Conservation (phyloP, 208 protist species). For the Acanthamoeba castellanii region DNA sequence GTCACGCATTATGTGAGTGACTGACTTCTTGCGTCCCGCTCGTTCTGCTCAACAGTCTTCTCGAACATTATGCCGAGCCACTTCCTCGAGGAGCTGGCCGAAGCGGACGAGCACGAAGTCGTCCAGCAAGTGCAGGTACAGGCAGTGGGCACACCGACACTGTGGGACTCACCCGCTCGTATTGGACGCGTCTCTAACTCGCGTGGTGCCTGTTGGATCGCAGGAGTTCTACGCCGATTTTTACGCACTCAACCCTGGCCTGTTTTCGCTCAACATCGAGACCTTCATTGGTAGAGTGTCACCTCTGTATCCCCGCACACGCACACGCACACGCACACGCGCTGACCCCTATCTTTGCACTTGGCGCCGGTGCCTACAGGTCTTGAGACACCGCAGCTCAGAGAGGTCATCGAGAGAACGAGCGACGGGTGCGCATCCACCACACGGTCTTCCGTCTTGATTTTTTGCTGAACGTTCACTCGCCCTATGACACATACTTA, state of each 20-base stretch:
- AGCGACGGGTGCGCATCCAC: background rate
- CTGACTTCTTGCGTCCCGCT: background rate
- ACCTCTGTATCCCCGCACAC: background rate
- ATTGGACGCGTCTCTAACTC: slow-evolving; percentile 39
- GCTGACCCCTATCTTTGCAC: no score
- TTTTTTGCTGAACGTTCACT: background rate
- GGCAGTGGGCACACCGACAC: background rate
- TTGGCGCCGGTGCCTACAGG: background rate
- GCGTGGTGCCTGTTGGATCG: background rate
- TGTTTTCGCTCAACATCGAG: slow-evolving; percentile 87
- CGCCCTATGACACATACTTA: slow-evolving; percentile 41
- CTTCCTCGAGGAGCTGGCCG: slow-evolving; percentile 94
- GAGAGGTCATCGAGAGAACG: background rate
- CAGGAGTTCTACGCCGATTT: slow-evolving; percentile 97
- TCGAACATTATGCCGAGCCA: slow-evolving; percentile 91
- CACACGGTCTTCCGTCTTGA: background rate
- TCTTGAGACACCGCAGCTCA: background rate
- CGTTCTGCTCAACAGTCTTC: slow-evolving; percentile 90
- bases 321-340: background rate
- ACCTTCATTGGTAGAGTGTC: slow-evolving; percentile 27
- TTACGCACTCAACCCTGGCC: slow-evolving; percentile 93
- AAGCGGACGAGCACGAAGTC: slow-evolving; percentile 95
- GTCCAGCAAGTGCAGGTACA: slow-evolving; percentile 91
- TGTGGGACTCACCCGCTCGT: background rate
- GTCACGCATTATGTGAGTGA: background rate